phyloP scores from a whole-genome alignment of 495 filamentous ascomycete species.

The Trichoderma asperelloides region DNA sequence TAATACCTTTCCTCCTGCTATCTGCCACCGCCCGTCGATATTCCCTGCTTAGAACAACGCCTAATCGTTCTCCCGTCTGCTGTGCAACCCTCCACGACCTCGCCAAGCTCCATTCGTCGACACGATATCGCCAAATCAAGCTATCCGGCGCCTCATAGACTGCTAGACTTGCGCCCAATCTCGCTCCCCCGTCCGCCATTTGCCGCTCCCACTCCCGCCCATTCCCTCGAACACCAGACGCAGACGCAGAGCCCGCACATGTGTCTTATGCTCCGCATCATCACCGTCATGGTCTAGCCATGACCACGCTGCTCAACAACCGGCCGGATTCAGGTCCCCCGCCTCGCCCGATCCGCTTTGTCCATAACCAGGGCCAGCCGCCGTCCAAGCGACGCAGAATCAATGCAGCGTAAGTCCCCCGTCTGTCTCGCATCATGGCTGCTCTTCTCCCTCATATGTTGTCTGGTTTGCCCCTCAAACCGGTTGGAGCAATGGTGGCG shows the following conservation, averaged over 20 bases:
- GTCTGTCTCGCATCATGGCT: constrained; percentile 12
- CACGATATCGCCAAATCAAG: background rate
- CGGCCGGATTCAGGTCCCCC: constrained; percentile 18
- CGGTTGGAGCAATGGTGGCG: background rate
- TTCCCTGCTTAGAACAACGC: background rate
- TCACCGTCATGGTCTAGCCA: constrained; percentile 16
- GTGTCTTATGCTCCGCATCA: constrained; percentile 5
- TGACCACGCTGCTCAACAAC: constrained; percentile 32
- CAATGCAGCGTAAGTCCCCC: constrained; percentile 61
- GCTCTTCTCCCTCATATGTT: constrained; percentile 15
- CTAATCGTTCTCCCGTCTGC: background rate
- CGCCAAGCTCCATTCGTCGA: background rate
- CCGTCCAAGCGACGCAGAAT: constrained; percentile 73
- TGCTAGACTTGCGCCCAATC: background rate
- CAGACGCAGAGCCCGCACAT: background rate
- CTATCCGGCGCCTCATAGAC: background rate
- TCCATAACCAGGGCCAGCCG: constrained; percentile 72
- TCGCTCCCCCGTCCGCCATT: background rate
- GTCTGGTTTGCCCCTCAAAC: background rate
- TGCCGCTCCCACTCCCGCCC: background rate
- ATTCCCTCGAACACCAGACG: background rate
- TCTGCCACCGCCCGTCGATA: too few species aligned
- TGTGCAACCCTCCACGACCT: background rate
- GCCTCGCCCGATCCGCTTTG: constrained; percentile 61
- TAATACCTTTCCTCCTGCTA: too few species aligned